These are phyloP conservation scores for Prunus campanulata DNA, from an alignment of 306 rosid species.

Conservation along the genomic window DNA sequence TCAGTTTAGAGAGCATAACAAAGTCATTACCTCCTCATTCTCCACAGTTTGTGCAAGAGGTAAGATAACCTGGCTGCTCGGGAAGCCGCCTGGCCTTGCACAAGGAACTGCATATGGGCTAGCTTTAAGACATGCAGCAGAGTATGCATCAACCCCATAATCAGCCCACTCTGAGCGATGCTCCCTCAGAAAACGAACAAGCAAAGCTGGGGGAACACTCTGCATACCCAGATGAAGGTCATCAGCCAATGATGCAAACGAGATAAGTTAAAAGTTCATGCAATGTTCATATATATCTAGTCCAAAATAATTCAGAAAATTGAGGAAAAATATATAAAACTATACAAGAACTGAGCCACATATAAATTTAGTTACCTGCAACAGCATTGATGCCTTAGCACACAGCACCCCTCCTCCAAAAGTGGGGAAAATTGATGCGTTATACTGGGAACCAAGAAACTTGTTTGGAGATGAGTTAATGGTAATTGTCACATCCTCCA, in stretches of 20 bases:
- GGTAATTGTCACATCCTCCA: conserved; percentile 85
- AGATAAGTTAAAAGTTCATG: not conserved
- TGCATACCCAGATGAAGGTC: conserved; percentile 14
- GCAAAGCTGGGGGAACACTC: conserved; percentile 98
- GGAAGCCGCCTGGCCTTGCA: conserved; percentile 84
- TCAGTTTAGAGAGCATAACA: not conserved
- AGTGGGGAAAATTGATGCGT: conserved; percentile 54
- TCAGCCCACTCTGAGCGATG: conserved; percentile 99
- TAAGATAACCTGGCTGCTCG: conserved; percentile 81
- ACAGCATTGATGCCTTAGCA: conserved; percentile 96
- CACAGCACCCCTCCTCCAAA: conserved; percentile 91
- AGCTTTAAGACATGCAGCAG: conserved; percentile 80
- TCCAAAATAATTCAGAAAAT: not conserved
- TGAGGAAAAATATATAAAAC: not conserved
- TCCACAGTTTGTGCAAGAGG: conserved; percentile 94
- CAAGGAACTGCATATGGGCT: conserved; percentile 87
- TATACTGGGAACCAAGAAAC: conserved; percentile 64
- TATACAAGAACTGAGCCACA: not conserved
- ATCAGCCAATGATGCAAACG: not conserved
- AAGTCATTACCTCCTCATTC: conserved; percentile 73
- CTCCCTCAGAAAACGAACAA: conserved; percentile 94
- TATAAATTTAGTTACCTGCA: conserved; percentile 46
- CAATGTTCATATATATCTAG: not conserved
- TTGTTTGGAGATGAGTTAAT: conserved; percentile 72
- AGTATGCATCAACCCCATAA: conserved; percentile 92